Conservation (phyloP, 192 early-diverging fungal genomes). For the Jimgerdemannia lactiflua region DNA sequence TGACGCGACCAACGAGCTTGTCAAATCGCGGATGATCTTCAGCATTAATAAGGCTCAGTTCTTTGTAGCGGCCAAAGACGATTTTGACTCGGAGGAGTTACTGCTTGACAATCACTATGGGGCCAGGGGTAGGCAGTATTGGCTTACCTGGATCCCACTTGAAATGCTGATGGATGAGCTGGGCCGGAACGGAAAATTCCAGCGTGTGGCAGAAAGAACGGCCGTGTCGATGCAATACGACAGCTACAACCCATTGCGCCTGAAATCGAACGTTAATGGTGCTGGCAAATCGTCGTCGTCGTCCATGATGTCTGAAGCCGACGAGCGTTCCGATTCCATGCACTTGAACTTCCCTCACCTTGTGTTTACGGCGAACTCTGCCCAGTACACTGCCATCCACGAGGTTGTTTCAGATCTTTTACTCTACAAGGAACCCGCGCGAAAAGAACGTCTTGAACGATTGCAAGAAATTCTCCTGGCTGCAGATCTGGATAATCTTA, state of each 20-base stretch:
- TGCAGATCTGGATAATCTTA: conserved; percentile 73
- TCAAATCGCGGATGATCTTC: conserved; percentile 60
- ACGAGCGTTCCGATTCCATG: conserved; percentile 63
- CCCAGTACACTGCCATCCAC: conserved; percentile 69
- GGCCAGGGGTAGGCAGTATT: conserved; percentile 38
- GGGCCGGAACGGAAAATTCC: conserved; percentile 43
- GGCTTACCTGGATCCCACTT: conserved; percentile 69
- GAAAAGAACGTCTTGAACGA: conserved; percentile 66
- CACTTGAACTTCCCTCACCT: conserved; percentile 75
- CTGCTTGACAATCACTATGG: conserved; percentile 46
- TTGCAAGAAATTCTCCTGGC: conserved; percentile 77
- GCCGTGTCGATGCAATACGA: conserved; percentile 58
- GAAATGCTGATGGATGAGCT: conserved; percentile 59
- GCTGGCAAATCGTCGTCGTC: conserved; percentile 13
- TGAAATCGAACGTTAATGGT: conserved; percentile 38
- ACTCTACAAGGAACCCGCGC: conserved; percentile 79
- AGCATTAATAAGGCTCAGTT: conserved; percentile 66
- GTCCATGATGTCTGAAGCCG: conserved; percentile 12
- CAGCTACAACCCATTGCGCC: conserved; percentile 64
- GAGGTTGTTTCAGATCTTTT: conserved; percentile 78
- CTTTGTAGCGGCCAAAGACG: conserved; percentile 47
- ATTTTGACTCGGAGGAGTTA: conserved; percentile 38
- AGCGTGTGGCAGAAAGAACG: conserved; percentile 56
- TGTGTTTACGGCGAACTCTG: conserved; percentile 66
- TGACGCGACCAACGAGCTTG: conserved; percentile 51